Percentiles rank a stretch among this genome's conserved stretches.
These are phyloP conservation scores for Areca catechu DNA, from an alignment of 176 grass and related monocot genomes.

Conservation along the genomic window DNA sequence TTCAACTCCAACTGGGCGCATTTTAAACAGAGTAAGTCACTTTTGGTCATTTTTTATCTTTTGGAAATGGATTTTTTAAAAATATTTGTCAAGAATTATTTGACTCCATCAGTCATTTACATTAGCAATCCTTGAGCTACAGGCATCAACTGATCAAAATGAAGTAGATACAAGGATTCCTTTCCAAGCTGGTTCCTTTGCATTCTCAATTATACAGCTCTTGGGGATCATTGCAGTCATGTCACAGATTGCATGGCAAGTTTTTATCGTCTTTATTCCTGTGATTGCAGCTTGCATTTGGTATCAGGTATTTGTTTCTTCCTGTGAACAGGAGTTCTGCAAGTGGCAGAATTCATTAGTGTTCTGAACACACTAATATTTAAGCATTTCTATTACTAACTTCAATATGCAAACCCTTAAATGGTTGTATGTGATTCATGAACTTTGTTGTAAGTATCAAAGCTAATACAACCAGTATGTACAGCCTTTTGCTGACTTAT, in stretches of 20 bases:
- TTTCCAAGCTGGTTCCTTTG: conserved; percentile 34
- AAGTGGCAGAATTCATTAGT: no score
- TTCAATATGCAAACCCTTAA: no score
- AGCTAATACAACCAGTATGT: no score
- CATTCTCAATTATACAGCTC: conserved; percentile 63
- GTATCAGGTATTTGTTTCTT: conserved; percentile 52
- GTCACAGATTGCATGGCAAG: conserved; percentile 50
- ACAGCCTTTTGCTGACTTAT: no score
- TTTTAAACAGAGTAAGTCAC: conserved; percentile 33
- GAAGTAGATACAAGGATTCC: conserved; percentile 56
- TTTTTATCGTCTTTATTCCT: conserved; percentile 57
- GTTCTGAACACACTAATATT: no score
- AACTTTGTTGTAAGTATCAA: no score
- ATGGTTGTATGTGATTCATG: no score
- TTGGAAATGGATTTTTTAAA: no score
- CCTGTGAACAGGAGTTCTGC: not conserved
- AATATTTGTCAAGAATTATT: no score
- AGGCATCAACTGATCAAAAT: conserved; percentile 82
- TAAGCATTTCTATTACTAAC: no score
- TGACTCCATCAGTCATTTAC: no score
- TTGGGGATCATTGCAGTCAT: conserved; percentile 62
- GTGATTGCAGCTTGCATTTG: conserved; percentile 56
- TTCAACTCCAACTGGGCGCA: conserved; percentile 26
- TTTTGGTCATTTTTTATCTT: no score
- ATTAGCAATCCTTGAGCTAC: not conserved